Conservation (phyloP, 495 filamentous ascomycete genomes). For the Xylaria acuta region DNA sequence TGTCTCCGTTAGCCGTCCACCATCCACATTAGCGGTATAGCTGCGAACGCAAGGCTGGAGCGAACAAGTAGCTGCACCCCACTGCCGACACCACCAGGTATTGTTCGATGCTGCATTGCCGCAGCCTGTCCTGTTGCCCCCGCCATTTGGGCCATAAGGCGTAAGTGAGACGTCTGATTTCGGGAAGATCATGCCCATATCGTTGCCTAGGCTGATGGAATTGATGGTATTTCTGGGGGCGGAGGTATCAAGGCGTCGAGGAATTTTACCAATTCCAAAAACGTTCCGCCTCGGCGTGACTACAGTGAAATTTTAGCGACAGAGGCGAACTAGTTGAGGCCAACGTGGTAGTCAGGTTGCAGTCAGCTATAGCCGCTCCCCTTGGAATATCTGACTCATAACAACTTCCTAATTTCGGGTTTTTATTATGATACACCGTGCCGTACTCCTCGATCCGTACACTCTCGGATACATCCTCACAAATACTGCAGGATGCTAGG, state of each 20-base stretch:
- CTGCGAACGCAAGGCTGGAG: constrained; percentile 13
- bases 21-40: constrained; percentile 15
- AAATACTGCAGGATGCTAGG: constrained; percentile 27
- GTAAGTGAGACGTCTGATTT: constrained; percentile 9
- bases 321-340: neutral
- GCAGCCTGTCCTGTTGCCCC: neutral
- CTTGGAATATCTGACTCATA: neutral
- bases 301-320: neutral
- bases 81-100: constrained; percentile 17
- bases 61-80: constrained; percentile 7
- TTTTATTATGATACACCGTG: constrained; percentile 5
- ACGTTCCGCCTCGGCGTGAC: constrained; percentile 1
- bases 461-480: constrained; percentile 27
- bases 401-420: constrained; percentile 3
- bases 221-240: constrained; percentile 2
- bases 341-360: constrained; percentile 8
- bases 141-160: neutral
- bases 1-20: constrained; percentile 4
- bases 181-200: neutral
- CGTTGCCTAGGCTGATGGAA: constrained; percentile 5
- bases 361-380: constrained; percentile 4
- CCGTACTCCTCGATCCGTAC: neutral
- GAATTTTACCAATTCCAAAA: neutral
- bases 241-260: neutral
- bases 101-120: constrained; percentile 4